Base-by-base conservation (phyloP, 345 rosid species). In the Kernera saxatilis region DNA sequence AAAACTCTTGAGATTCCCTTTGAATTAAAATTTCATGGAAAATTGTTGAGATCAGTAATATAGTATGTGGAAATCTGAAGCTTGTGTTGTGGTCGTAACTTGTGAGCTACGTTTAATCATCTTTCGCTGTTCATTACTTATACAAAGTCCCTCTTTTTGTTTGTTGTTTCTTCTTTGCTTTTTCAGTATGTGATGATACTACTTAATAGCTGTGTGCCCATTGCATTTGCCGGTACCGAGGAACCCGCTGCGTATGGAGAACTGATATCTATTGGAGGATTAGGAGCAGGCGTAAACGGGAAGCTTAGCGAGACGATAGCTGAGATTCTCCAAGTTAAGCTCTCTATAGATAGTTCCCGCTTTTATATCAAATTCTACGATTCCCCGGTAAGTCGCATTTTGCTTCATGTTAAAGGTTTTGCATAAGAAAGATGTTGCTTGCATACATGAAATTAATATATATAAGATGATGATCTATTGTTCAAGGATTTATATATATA, bases 181-280 rank as follows among this genome's bases (percentile, higher is more conserved):
- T 61, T 70, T 61, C 88, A 88, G 97, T 91, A 86, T 79, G 98
- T 94, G 77, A 94, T 94, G 96, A 83, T 94, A 61, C 62, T 94
- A 79, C 39, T 94, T 30, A 90, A 94, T 49, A 88, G 84, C n/a
- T 86, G 90, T 33, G 96, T 92, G 56, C 96, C 97, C 15, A 84
- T 92, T 72, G 86, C 96, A 51, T 90, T 95, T 83, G 87, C 91
- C 4, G 96, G 96, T 9, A 86, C 85, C 3, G 99, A 92, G 79
- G 91, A 79, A 23, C 96, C 97, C 0, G 99, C 97, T 53, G 97
- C 98, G 0, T 90, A 85, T 57, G 99, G 91, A 32, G 99, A 92
- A 78, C 33, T 90, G 79, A 88, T 88, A 68, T 92, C 98, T 10
- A 86, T 85, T 6, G 96, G 99, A 18, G 91, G 96, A 12, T 85